Conservation (phyloP, 371 early-diverging fungal genomes). For the Saksenaea vasiformis region DNA sequence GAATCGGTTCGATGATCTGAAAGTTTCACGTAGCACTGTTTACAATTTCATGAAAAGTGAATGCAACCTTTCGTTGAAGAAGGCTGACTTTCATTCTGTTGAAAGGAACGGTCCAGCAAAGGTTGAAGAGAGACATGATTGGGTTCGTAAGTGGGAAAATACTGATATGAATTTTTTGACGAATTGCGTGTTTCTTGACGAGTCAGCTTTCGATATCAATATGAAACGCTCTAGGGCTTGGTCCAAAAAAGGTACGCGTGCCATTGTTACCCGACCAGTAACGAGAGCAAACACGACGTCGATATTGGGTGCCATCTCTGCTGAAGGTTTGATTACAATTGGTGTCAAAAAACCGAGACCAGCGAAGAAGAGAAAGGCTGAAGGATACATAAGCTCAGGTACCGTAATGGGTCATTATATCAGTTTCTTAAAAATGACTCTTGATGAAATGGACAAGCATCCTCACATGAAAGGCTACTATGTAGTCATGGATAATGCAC, state of each 20-base stretch:
- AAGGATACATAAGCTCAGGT: slow-evolving; percentile 24
- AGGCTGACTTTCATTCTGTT: background rate
- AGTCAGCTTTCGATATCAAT: slow-evolving; percentile 19
- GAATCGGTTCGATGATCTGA: slow-evolving; percentile 11
- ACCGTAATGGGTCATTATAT: slow-evolving; percentile 20
- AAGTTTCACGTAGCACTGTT: background rate
- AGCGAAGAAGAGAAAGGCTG: slow-evolving; percentile 23
- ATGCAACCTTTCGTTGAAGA: background rate
- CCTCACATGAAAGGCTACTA: slow-evolving; percentile 20
- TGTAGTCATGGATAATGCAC: slow-evolving; percentile 22
- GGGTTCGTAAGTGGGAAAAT: background rate
- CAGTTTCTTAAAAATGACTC: slow-evolving; percentile 17
- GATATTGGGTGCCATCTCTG: slow-evolving; percentile 26
- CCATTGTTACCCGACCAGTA: slow-evolving; percentile 15
- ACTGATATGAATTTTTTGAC: slow-evolving; percentile 4
- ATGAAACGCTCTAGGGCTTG: slow-evolving; percentile 22
- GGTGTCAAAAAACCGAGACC: slow-evolving; percentile 5
- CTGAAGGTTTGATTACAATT: slow-evolving; percentile 26
- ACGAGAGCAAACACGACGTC: slow-evolving; percentile 27
- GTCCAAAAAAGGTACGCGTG: slow-evolving; percentile 12
- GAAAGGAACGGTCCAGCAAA: background rate
- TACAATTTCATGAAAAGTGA: background rate
- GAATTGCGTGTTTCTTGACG: slow-evolving; percentile 21
- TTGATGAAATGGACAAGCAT: slow-evolving; percentile 28
- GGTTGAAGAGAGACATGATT: background rate